Evolutionary conservation across 2,329 filamentous ascomycete species (phyloP), one percentile per base, ranked within the genome.

Genomic region (Pseudocercospora fuligena): DNA sequence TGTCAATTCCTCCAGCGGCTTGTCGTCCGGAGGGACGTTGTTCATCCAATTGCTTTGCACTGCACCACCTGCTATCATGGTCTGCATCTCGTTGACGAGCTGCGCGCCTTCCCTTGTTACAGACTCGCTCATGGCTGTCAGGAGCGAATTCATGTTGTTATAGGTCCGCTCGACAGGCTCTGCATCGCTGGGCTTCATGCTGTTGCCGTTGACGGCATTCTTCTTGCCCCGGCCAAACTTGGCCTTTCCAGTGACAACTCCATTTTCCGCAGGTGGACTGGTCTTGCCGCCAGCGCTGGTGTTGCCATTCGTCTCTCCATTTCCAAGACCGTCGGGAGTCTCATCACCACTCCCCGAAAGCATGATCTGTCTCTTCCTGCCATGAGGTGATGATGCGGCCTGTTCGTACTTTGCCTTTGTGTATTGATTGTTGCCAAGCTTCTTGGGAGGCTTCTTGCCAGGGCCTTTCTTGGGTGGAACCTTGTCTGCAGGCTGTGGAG

Each of bases 391-490:
- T 27, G 83, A 85, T 29, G 88, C 86, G 71, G 75, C 49, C 76
- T 83, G 19, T 85, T 83, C 5, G 76, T 77, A 49, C 63, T 69
- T 61, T 67, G 73, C 54, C 89, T 90, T 91, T 0, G 91, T 94
- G 74, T 94, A 94, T 78, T 95, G 92, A 70, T 94, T 95, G 69
- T 91, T 89, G 19, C 91, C 90, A 66, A 87, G 76, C 89, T 74
- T 90, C 88, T 71, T 88, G 23, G 65, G 69, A 14, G 67, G 68
- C 65, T 76, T 78, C 85, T 72, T 88, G 86, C 74, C 88, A 84
- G 65, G 87, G 75, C 86, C 83, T 80, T 90, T 90, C 76, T 90
- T 92, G 64, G 86, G 83, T 1, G 84, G 82, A 69, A 77, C 81
- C 63, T 84, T 76, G 63, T 83, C 74, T 72, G 75, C 59, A 76